Conservation (phyloP, 352 stramenopile species). For the Aphanomyces cochlioides region DNA sequence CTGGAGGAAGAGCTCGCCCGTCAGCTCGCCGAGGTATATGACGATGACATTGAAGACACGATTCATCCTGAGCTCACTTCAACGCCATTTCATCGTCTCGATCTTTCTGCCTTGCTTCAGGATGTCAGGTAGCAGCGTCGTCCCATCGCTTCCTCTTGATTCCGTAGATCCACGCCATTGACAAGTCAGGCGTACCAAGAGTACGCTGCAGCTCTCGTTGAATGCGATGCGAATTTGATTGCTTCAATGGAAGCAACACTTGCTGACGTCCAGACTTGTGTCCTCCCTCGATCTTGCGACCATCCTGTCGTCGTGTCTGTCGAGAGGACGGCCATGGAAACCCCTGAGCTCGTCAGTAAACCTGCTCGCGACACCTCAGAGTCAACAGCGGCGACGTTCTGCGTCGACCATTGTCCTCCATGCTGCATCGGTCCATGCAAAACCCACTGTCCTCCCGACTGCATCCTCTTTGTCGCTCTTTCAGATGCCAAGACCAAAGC, state of each 20-base stretch:
- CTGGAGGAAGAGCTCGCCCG: conserved; percentile 18
- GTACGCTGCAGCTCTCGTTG: not conserved
- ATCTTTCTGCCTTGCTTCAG: not conserved
- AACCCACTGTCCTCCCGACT: not conserved
- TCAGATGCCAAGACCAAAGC: not conserved
- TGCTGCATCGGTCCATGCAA: not conserved
- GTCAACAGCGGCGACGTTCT: not conserved
- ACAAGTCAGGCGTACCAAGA: not conserved
- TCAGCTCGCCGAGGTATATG: not conserved
- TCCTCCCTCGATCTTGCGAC: not conserved
- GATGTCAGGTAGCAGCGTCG: not conserved
- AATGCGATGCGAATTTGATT: not conserved
- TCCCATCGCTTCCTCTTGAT: no score
- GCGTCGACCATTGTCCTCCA: conserved; percentile 1
- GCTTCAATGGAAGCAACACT: not conserved
- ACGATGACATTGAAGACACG: not conserved
- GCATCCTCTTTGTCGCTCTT: not conserved
- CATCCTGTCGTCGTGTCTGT: no score
- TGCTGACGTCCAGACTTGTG: not conserved
- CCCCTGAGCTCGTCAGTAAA: no score
- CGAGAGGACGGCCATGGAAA: no score
- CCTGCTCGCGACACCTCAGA: not conserved
- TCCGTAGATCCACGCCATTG: not conserved
- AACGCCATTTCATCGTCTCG: not conserved
- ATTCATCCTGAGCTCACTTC: not conserved